Evolutionary conservation across 179 eudicot species (phyloP).

Genomic region (Actinidia arguta): DNA sequence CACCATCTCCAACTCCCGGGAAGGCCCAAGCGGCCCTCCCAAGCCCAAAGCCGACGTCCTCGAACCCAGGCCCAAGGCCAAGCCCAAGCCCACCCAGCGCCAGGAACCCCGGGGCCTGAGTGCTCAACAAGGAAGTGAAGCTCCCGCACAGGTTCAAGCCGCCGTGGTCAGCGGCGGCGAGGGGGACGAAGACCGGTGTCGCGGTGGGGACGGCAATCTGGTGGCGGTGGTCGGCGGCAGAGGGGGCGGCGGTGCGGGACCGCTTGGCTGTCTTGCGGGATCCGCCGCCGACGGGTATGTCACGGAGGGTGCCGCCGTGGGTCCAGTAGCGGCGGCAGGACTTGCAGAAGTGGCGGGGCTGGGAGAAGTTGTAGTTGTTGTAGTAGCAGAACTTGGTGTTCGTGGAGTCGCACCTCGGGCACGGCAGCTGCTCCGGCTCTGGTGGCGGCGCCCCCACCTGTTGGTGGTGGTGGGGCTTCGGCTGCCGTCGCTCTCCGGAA

Average conservation of each 20-base stretch:
- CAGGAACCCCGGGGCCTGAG: conserved; percentile 44
- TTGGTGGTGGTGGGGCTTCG: conserved; percentile 32
- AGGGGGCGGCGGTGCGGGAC: conserved; percentile 30
- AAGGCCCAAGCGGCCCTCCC: conserved; percentile 58
- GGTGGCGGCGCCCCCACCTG: conserved; percentile 42
- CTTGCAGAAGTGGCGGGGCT: conserved; percentile 85
- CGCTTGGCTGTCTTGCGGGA: conserved; percentile 67
- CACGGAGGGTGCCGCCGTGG: conserved; percentile 77
- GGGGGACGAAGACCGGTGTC: conserved; percentile 26
- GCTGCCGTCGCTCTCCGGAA: conserved; percentile 29
- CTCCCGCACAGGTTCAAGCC: conserved; percentile 41
- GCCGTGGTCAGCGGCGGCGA: conserved; percentile 28
- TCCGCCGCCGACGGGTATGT: conserved; percentile 73
- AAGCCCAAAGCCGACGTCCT: conserved; percentile 51
- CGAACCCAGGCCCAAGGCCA: conserved; percentile 48
- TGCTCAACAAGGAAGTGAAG: conserved; percentile 56
- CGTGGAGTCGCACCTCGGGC: conserved; percentile 66
- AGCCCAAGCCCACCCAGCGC: conserved; percentile 66
- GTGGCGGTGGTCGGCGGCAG: conserved; percentile 20
- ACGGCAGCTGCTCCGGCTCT: conserved; percentile 59
- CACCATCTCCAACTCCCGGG: conserved; percentile 36
- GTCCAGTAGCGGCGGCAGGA: conserved; percentile 86
- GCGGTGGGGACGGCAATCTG: conserved; percentile 20
- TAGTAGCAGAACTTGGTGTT: conserved; percentile 82
- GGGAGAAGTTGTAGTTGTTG: conserved; percentile 82